Evolutionary conservation across 106 monocot genomes (phyloP), one percentile per base, ranked within the genome.

Genomic region (Platanthera guangdongensis): DNA sequence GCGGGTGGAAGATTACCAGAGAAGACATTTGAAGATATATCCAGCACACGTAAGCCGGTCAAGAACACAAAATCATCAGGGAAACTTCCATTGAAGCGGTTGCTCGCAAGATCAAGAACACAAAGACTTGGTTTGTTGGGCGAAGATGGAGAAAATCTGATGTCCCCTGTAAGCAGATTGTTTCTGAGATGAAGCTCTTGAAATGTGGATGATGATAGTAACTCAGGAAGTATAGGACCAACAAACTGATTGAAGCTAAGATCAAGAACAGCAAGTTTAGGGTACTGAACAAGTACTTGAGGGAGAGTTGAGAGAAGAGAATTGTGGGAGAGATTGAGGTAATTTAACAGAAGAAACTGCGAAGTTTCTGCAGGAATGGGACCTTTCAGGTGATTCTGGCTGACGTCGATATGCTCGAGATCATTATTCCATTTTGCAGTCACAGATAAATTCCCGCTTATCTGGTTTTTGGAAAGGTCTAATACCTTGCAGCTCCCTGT

Each of bases 391-490:
- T 88, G 85, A 75, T 97, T 97, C 75, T 85, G 83, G 83, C 97
- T 94, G 9, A 97, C 78, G 78, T 97, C 89, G 14, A 97, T 86
- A 60, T 83, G 86, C 70, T 94, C 94, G 25, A 97, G 79, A 22
- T 84, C 78, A 81, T 87, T 81, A 19, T 80, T 80, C 97, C 97
- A 97, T 81, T 97, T 97, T 64, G 73, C 78, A 77, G 88, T 85
- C 45, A 86, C 86, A 68, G 97, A 94, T n/a, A 97, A 73, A 76
- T 97, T 94, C 76, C 97, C 97, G 51, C 75, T 77, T n/a, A 94
- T 86, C 75, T 82, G 82, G 74, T 97, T 97, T n/a, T 84, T 86
- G 28, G 97, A 97, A 50, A 97, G 70, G 76, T 97, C 97, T 9
- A 94, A 57, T 52, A 88, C 60, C 11, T 78, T 79, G 71, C 97